Percentiles rank a stretch among this genome's conserved stretches.
Conservation (phyloP, 2,329 filamentous ascomycete genomes). For the Fusarium nygamai region DNA sequence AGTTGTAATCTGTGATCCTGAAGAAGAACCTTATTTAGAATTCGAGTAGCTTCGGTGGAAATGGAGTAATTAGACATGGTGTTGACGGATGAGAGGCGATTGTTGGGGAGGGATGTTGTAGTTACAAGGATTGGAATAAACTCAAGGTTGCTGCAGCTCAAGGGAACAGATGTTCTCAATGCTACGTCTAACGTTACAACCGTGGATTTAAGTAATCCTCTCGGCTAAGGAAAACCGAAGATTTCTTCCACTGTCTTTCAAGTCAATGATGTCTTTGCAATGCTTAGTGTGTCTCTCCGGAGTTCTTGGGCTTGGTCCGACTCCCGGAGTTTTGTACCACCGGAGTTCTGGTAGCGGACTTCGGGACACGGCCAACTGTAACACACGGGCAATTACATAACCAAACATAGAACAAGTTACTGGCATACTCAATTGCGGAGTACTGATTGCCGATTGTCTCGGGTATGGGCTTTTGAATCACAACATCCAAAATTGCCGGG, state of each 20-base stretch:
- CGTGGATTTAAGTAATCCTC: background rate
- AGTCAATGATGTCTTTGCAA: background rate
- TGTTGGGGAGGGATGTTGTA: background rate
- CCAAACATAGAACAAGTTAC: background rate
- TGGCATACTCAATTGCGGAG: background rate
- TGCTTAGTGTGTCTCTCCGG: background rate
- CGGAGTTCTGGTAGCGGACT: background rate
- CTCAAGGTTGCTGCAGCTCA: background rate
- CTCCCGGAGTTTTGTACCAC: background rate
- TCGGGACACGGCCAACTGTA: too few species aligned
- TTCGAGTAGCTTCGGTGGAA: background rate
- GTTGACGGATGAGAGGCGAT: background rate
- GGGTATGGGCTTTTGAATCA: background rate
- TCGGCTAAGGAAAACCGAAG: background rate
- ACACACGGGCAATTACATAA: background rate
- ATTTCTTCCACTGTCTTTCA: background rate
- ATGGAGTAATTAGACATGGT: background rate
- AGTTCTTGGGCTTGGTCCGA: background rate
- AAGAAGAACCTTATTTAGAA: background rate
- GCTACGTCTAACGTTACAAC: background rate
- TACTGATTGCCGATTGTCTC: background rate
- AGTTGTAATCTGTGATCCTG: background rate
- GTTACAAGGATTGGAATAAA: background rate
- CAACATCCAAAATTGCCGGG: background rate
- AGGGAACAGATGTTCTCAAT: background rate